Evolutionary conservation across 2,329 filamentous ascomycete genomes (phyloP).

Genomic region (Trichoderma oligosporum): DNA sequence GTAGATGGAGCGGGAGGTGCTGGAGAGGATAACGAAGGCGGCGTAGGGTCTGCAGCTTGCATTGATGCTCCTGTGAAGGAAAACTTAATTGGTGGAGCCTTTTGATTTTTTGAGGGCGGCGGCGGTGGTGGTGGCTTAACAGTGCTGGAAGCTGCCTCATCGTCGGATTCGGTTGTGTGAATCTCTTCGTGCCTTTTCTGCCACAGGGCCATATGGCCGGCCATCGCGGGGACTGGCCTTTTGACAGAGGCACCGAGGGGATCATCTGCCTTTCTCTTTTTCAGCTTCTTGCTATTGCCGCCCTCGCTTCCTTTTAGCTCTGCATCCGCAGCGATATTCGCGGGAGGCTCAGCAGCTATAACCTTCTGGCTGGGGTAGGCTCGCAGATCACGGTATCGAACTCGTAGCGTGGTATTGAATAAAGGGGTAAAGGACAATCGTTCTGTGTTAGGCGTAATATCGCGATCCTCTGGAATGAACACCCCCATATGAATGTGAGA

Average conservation of each 20-base stretch:
- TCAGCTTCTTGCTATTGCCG: slow-evolving; percentile 39
- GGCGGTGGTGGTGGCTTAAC: not conserved
- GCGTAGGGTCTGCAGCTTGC: slow-evolving; percentile 17
- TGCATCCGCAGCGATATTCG: slow-evolving; percentile 26
- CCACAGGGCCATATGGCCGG: slow-evolving; percentile 44
- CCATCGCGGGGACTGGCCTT: slow-evolving; percentile 38
- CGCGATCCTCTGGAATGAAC: slow-evolving; percentile 69
- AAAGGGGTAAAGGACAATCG: slow-evolving; percentile 67
- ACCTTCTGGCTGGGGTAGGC: slow-evolving; percentile 65
- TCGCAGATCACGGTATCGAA: slow-evolving; percentile 73
- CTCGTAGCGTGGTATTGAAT: slow-evolving; percentile 61
- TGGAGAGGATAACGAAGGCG: slow-evolving; percentile 16
- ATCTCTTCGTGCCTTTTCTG: slow-evolving; percentile 44
- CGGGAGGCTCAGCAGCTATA: slow-evolving; percentile 50
- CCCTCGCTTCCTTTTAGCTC: slow-evolving; percentile 28
- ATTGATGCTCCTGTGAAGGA: slow-evolving; percentile 31
- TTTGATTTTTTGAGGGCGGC: slow-evolving; percentile 6
- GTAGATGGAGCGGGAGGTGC: slow-evolving; percentile 21
- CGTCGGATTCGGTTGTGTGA: slow-evolving; percentile 24
- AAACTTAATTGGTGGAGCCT: slow-evolving; percentile 30
- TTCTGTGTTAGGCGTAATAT: slow-evolving; percentile 51
- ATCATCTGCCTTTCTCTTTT: slow-evolving; percentile 53
- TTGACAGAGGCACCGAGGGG: slow-evolving; percentile 32
- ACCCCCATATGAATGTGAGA: slow-evolving; percentile 81
- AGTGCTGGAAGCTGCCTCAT: not conserved